These are phyloP conservation scores for Dorcoceras hygrometricum DNA, from an alignment of 257 asterid genomes.

Conservation along the genomic window DNA sequence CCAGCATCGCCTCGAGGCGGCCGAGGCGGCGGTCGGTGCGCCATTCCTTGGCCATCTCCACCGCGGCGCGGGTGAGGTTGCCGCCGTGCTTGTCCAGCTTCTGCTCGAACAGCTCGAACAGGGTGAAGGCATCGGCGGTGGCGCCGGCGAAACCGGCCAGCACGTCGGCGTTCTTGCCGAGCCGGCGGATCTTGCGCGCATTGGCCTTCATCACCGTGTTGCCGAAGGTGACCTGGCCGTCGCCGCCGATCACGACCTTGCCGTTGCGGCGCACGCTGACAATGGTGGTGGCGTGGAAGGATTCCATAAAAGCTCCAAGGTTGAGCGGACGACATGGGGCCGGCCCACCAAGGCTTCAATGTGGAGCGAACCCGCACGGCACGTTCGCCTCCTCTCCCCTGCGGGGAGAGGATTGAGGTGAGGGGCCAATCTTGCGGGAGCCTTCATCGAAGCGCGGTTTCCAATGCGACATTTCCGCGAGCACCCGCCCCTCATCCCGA, in stretches of 20 bases:
- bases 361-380: no score
- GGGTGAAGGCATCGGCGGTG: not conserved
- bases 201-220: not conserved
- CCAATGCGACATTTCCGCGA: no score
- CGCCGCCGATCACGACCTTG: not conserved
- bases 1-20: not conserved
- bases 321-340: no score
- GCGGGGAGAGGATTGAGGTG: no score
- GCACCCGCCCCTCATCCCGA: no score
- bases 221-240: not conserved
- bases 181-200: not conserved
- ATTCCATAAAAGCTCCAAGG: no score
- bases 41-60: not conserved
- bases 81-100: not conserved
- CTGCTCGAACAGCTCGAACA: not conserved
- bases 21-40: not conserved
- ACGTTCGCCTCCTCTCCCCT: no score
- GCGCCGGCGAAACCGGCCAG: not conserved
- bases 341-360: no score
- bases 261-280: not conserved
- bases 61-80: not conserved
- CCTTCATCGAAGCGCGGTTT: no score
- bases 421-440: no score
- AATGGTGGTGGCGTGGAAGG: not conserved
- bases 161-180: not conserved